Evolutionary conservation across 345 rosid species (phyloP).

Genomic region (Limnanthes douglasii): DNA sequence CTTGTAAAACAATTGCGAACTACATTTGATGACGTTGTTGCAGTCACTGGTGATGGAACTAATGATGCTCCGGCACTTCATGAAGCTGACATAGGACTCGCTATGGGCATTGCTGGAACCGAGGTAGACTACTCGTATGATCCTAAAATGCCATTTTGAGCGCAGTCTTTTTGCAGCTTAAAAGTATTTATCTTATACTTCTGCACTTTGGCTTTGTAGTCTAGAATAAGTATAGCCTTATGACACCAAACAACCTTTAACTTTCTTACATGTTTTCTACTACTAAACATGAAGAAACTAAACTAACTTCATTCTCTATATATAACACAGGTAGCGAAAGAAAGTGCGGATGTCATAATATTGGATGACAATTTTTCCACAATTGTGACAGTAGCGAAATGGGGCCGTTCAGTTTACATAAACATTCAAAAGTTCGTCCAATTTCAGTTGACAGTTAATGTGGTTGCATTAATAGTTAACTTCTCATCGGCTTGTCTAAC

Average conservation of each 20-base stretch:
- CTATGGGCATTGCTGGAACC: constrained; percentile 98
- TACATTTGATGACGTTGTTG: constrained; percentile 77
- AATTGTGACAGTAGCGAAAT: constrained; percentile 86
- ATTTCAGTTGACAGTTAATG: constrained; percentile 84
- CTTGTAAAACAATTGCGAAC: constrained; percentile 74
- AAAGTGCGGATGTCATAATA: constrained; percentile 93
- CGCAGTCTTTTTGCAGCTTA: too few species aligned
- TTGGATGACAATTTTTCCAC: constrained; percentile 93
- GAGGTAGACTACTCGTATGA: too few species aligned
- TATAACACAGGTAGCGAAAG: constrained; percentile 76
- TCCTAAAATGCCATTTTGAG: too few species aligned
- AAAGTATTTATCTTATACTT: too few species aligned
- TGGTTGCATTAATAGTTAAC: constrained; percentile 73
- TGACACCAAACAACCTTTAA: too few species aligned
- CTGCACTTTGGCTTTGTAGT: too few species aligned
- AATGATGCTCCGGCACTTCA: constrained; percentile 97
- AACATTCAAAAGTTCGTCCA: constrained; percentile 95
- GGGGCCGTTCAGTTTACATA: constrained; percentile 91
- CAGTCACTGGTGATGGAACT: constrained; percentile 93
- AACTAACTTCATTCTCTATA: neutral
- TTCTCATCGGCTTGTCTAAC: constrained; percentile 91
- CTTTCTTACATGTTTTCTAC: too few species aligned
- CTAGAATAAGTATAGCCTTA: too few species aligned
- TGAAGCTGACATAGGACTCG: constrained; percentile 93
- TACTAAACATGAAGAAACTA: neutral